Evolutionary conservation across 192 early-diverging fungal species (phyloP), one percentile per base, ranked within the genome.

Genomic region (Thoreauomyces humboldtii): DNA sequence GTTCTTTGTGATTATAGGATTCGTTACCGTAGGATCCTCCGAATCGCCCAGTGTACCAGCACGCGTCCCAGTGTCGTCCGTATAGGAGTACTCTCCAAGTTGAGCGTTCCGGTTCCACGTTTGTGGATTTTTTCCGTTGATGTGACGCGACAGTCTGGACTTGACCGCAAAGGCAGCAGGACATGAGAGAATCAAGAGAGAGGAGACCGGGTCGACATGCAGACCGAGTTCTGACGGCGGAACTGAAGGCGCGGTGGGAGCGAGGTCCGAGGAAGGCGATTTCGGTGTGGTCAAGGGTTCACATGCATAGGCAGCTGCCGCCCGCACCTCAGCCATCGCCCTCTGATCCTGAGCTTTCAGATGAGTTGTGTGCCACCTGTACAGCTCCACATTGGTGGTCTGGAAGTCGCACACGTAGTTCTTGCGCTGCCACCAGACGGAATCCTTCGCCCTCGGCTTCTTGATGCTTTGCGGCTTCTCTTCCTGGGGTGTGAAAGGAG

Each of bases 321-420:
- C 64, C 27, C 64, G 64, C 7, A 55, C 64, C 60, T 68, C 66
- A 12, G 66, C 66, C 7, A 68, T 19, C n/a, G 24, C 19, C 45
- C 51, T 60, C 28, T 68, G 66, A 24, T 68, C 56, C 47, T 27
- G 34, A 34, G 47, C 57, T 28, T 68, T 68, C 31, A 68, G 24
- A 60, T 68, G 58, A 1, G 66, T 68, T 11, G 66, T 68, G 48
- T 68, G 66, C 66, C 66, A 68, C 35, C 66, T 15, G 33, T 60
- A 68, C 44, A 68, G 57, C 42, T 68, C 66, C 14, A 68, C 58
- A 41, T 68, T 68, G 15, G 66, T 68, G 17, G 66, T 68, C 66
- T 59, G 59, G 45, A 68, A 68, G 27, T 68, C 66, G 38, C 66
- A 68, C 7, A 58, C 46, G 31, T 57, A 68, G 17, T 57, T 38